These are phyloP conservation scores for Malus hybrid DNA, from an alignment of 331 rosid genomes.

Conservation along the genomic window DNA sequence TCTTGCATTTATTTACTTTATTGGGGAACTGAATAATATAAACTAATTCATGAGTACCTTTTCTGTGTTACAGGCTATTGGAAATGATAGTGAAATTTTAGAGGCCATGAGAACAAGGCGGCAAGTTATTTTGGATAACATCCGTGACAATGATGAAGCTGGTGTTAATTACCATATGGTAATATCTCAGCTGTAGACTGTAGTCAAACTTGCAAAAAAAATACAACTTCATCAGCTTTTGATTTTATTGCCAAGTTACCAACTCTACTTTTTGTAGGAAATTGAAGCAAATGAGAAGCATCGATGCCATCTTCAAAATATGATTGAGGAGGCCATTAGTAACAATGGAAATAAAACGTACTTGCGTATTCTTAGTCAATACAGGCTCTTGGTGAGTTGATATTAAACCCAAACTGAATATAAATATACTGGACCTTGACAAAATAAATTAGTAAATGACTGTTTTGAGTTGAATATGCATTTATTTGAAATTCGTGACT, in stretches of 20 bases:
- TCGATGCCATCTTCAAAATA: constrained; percentile 45
- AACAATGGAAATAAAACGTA: constrained; percentile 51
- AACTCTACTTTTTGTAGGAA: constrained; percentile 29
- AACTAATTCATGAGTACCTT: not conserved
- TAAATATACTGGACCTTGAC: not conserved
- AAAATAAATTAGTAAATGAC: not conserved
- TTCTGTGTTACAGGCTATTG: constrained; percentile 30
- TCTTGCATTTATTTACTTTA: not conserved
- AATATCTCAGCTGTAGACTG: not conserved
- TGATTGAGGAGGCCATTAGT: constrained; percentile 56
- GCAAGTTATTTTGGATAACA: constrained; percentile 56
- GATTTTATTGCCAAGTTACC: not conserved
- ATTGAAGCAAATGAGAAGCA: constrained; percentile 57
- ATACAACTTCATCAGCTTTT: not conserved
- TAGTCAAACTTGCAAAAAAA: not conserved
- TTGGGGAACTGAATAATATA: not conserved
- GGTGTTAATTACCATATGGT: constrained; percentile 47
- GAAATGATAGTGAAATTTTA: constrained; percentile 36
- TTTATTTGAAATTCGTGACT: not conserved
- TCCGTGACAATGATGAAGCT: constrained; percentile 58
- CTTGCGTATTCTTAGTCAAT: constrained; percentile 51
- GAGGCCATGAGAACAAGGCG: constrained; percentile 39
- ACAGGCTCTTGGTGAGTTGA: constrained; percentile 56
- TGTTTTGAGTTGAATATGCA: not conserved
- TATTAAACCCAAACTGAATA: not conserved